phyloP scores from a whole-genome alignment of 164 flowering plant genomes.

The Vitis riparia region DNA sequence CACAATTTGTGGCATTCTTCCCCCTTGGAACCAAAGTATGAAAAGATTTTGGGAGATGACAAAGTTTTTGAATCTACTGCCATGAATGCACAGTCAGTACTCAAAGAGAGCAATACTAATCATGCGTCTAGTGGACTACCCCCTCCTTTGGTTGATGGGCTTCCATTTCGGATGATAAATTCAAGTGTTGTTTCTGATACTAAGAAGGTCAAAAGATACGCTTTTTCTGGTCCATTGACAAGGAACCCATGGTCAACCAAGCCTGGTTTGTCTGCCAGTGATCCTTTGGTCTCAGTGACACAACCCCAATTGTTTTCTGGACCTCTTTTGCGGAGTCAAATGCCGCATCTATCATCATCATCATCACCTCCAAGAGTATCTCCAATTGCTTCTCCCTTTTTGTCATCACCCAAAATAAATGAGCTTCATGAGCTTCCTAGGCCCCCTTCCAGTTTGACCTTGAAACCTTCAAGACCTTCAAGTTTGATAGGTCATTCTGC shows the following conservation, averaged over 20 bases:
- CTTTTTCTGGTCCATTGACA: constrained; percentile 79
- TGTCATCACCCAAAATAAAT: constrained; percentile 78
- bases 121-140: constrained; percentile 38
- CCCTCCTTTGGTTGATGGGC: constrained; percentile 52
- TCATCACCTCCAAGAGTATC: constrained; percentile 61
- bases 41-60: constrained; percentile 34
- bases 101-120: constrained; percentile 67
- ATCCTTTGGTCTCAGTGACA: constrained; percentile 30
- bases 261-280: constrained; percentile 32
- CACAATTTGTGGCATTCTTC: constrained; percentile 57
- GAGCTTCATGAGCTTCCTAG: constrained; percentile 97
- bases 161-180: constrained; percentile 30
- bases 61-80: constrained; percentile 28
- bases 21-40: constrained; percentile 53
- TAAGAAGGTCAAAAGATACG: constrained; percentile 58
- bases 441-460: constrained; percentile 52
- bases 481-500: constrained; percentile 61
- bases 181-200: constrained; percentile 34
- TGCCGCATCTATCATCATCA: constrained; percentile 31
- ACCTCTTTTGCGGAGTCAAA: constrained; percentile 38
- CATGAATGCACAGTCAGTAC: constrained; percentile 43
- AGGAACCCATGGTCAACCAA: constrained; percentile 45
- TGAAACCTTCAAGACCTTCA: constrained; percentile 27
- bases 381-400: constrained; percentile 54
- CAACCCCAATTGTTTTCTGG: constrained; percentile 47